These are phyloP conservation scores for Candida alai DNA, from an alignment of 805 yeast genomes.

Conservation along the genomic window DNA sequence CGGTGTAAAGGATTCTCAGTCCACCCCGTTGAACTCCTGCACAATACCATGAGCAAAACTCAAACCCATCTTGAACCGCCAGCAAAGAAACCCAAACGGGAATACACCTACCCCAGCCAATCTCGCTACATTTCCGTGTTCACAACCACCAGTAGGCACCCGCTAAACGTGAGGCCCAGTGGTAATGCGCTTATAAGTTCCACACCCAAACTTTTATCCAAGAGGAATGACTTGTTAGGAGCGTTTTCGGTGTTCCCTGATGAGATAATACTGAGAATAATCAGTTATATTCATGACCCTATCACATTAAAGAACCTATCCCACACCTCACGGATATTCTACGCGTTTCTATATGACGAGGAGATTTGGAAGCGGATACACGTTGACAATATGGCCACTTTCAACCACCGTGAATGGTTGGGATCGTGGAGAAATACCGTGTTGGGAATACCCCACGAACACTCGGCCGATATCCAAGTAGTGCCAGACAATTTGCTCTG, in stretches of 20 bases:
- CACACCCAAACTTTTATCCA: constrained; percentile 17
- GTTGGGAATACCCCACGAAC: constrained; percentile 27
- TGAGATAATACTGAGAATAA: constrained; percentile 53
- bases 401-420: constrained; percentile 45
- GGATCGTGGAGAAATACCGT: constrained; percentile 81
- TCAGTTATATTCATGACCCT: constrained; percentile 46
- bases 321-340: constrained; percentile 60
- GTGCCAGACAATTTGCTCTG: constrained; percentile 51
- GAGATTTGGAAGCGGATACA: constrained; percentile 75
- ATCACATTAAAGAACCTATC: constrained; percentile 49
- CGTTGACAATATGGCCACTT: constrained; percentile 15
- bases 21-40: background rate
- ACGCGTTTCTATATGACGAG: constrained; percentile 71
- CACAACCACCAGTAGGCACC: constrained; percentile 48
- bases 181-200: constrained; percentile 53
- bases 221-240: constrained; percentile 46
- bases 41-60: background rate
- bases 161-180: constrained; percentile 69
- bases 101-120: constrained; percentile 8
- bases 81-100: constrained; percentile 4
- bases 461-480: constrained; percentile 46
- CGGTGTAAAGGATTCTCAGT: no score
- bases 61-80: constrained; percentile 5
- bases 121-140: constrained; percentile 16
- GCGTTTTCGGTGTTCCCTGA: constrained; percentile 51